Conservation (phyloP, 2,329 filamentous ascomycete species). For the Ophiostoma angusticollis region DNA sequence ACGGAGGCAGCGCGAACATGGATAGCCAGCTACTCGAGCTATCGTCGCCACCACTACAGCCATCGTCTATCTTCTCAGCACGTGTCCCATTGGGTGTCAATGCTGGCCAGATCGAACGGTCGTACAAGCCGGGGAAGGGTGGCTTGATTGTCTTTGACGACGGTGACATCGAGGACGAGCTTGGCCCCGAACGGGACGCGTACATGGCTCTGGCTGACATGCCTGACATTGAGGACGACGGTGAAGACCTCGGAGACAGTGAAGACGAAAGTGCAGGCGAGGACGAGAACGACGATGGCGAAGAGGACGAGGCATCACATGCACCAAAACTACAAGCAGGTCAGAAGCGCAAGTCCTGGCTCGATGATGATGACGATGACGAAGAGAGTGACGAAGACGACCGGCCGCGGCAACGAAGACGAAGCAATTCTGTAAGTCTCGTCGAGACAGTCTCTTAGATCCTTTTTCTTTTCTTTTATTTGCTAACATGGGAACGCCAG, state of each 20-base stretch:
- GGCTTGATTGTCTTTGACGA: constrained; percentile 94
- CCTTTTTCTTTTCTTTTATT: not conserved
- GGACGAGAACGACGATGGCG: constrained; percentile 39
- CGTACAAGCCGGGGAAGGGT: constrained; percentile 66
- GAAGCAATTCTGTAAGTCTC: constrained; percentile 70
- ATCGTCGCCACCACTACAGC: constrained; percentile 29
- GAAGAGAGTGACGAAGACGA: constrained; percentile 62
- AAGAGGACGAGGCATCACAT: not conserved
- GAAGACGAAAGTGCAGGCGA: constrained; percentile 39
- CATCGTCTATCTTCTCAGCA: constrained; percentile 16
- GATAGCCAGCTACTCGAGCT: too few relatives aligned
- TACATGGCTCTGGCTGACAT: constrained; percentile 81
- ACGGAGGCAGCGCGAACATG: constrained; percentile 15
- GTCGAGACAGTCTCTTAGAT: constrained; percentile 12
- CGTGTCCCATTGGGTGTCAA: constrained; percentile 52
- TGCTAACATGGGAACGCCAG: constrained; percentile 24
- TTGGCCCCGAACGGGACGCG: constrained; percentile 61
- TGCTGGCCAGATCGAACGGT: constrained; percentile 56
- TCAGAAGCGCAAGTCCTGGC: constrained; percentile 61
- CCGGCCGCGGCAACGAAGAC: constrained; percentile 63
- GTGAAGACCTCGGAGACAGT: constrained; percentile 49
- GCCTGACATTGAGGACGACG: constrained; percentile 72
- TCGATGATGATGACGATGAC: constrained; percentile 52
- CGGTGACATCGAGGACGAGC: constrained; percentile 80
- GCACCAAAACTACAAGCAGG: constrained; percentile 2